A percentile compares a stretch with the other conserved stretches of the same genome.
These are phyloP conservation scores for Yamadazyma spencermartinsiae DNA, from an alignment of 1,139 yeast genomes.

Conservation along the genomic window DNA sequence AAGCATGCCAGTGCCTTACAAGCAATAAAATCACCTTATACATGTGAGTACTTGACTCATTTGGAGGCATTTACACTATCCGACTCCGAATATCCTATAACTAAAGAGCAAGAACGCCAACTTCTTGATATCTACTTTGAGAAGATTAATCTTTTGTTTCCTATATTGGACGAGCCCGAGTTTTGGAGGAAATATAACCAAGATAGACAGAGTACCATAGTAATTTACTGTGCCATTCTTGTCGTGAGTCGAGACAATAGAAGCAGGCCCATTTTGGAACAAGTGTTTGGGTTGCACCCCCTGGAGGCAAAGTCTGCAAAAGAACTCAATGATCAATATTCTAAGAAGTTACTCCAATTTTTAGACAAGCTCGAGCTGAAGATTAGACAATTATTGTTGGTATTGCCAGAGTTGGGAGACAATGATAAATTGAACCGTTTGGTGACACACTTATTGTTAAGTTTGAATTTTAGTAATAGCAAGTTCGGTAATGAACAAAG, in stretches of 20 bases:
- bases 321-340: conserved; percentile 16
- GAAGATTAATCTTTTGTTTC: conserved; percentile 36
- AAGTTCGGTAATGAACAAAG: conserved; percentile 37
- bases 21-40: conserved; percentile 2
- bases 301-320: conserved; percentile 18
- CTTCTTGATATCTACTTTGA: conserved; percentile 30
- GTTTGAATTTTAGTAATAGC: conserved; percentile 30
- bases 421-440: conserved; percentile 33
- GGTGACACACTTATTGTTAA: conserved; percentile 29
- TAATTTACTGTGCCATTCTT: conserved; percentile 31
- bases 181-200: conserved; percentile 31
- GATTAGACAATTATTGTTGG: conserved; percentile 25
- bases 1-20: background rate
- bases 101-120: conserved; percentile 20
- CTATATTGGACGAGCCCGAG: conserved; percentile 27
- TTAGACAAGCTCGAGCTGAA: conserved; percentile 27
- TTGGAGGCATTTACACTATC: conserved; percentile 37
- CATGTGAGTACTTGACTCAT: conserved; percentile 14
- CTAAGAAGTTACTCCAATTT: conserved; percentile 13
- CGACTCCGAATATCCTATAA: conserved; percentile 24
- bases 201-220: conserved; percentile 23
- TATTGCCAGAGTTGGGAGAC: conserved; percentile 35
- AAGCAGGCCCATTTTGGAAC: conserved; percentile 27
- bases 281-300: background rate
- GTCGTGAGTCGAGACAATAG: conserved; percentile 28